Conservation (phyloP, 1,284 basidiomycete species). For the Pseudozyma sp. region DNA sequence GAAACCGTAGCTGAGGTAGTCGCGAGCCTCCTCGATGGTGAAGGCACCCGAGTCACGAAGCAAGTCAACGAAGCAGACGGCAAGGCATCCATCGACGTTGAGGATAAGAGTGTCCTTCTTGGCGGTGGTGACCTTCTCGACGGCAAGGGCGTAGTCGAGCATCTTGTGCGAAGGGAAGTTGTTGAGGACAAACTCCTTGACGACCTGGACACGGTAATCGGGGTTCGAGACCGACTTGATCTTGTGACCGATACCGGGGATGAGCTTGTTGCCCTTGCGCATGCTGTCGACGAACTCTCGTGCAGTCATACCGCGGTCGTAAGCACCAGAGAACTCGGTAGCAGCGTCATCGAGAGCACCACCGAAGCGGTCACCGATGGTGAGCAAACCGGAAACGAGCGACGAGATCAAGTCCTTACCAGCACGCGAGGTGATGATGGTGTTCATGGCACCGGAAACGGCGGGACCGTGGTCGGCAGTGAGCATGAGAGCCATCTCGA, state of each 20-base stretch:
- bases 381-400: slow-evolving; percentile 93
- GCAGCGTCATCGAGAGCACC: slow-evolving; percentile 99
- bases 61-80: slow-evolving; percentile 96
- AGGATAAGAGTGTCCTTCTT: slow-evolving; percentile 87
- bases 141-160: slow-evolving; percentile 97
- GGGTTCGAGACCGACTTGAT: slow-evolving; percentile 81
- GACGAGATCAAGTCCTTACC: slow-evolving; percentile 99
- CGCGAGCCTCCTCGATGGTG: slow-evolving; percentile 93
- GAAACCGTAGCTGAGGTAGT: slow-evolving; percentile 92
- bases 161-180: slow-evolving; percentile 83
- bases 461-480: slow-evolving; percentile 89
- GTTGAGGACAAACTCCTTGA: slow-evolving; percentile 95
- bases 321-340: slow-evolving; percentile 83
- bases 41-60: slow-evolving; percentile 93
- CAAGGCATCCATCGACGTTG: slow-evolving; percentile 92
- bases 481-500: slow-evolving; percentile 99
- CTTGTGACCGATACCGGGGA: slow-evolving; percentile 99
- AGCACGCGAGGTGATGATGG: slow-evolving; percentile 97
- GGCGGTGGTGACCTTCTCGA: slow-evolving; percentile 95
- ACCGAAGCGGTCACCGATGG: slow-evolving; percentile 97
- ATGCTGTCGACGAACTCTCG: slow-evolving; percentile 97
- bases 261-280: slow-evolving; percentile 95
- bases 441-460: slow-evolving; percentile 93
- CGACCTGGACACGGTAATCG: slow-evolving; percentile 85
- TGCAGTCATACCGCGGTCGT: slow-evolving; percentile 90